Evolutionary conservation across 108 stramenopile species (phyloP), one percentile per base, ranked within the genome.

Genomic region (Conticribra weissflogii): DNA sequence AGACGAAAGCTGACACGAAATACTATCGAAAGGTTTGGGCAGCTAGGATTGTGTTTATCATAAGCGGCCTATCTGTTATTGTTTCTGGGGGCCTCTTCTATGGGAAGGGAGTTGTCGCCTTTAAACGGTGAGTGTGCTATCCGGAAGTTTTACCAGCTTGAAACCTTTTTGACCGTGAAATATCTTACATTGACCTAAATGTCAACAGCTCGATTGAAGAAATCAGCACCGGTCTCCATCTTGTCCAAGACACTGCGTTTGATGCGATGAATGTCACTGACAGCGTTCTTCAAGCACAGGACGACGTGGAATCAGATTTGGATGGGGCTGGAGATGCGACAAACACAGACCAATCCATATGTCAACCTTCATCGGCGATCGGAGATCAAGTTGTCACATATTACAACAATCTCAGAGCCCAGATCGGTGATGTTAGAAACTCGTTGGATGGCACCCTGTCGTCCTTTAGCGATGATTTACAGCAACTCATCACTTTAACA

Each of bases 401-500:
- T n/a, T n/a, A 66, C 58, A 27, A 44, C 0, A 2, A 8, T 32
- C 28, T 76, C 14, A 21, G 23, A 1, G 25, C 27, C 0, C 34
- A 62, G 9, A 59, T 79, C 2, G 12, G 62, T 21, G 65, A 72
- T 29, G 28, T 79, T 8, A 61, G 15, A n/a, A 18, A 2, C 2
- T 33, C 60, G 29, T 31, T 79, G 7, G 59, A 54, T 14, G 46
- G 44, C 2, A 57, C 48, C 33, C 70, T 79, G 17, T 32, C 28
- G 0, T 49, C 18, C n/a, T 49, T 79, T 21, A 32, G 57, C n/a
- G 34, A 46, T n/a, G 78, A 79, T 36, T 27, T 79, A 9, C 32
- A 58, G 27, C 27, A 4, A 0, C 12, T 79, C 19, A 58, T 71
- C 32, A 36, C 48, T 3, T 25, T 67, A 1, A 66, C 70, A 3